phyloP scores from a whole-genome alignment of 1,139 yeast species.

The Scheffersomyces cryptocercus region DNA sequence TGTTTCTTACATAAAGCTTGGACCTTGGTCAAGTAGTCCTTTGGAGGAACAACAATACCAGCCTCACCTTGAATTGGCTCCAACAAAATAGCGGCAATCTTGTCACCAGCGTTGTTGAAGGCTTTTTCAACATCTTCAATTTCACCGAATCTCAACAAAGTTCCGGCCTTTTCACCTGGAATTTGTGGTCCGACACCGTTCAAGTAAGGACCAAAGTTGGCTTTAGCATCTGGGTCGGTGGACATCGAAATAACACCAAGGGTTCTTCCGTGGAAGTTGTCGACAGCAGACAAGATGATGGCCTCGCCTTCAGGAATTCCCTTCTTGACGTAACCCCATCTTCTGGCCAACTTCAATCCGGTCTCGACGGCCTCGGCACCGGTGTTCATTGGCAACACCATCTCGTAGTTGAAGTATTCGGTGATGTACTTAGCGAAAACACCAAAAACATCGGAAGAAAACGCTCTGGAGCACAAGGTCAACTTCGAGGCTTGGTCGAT shows the following conservation, averaged over 20 bases:
- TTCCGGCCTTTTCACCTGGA: constrained; percentile 59
- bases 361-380: constrained; percentile 99
- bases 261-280: constrained; percentile 96
- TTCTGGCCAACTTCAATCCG: constrained; percentile 88
- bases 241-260: constrained; percentile 95
- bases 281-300: constrained; percentile 79
- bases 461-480: constrained; percentile 90
- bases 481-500: constrained; percentile 82
- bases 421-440: constrained; percentile 85
- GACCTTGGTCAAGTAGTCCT: constrained; percentile 73
- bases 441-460: constrained; percentile 87
- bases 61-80: constrained; percentile 99
- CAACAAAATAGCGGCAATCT: constrained; percentile 84
- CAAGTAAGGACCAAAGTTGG: constrained; percentile 88
- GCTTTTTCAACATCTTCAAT: constrained; percentile 88
- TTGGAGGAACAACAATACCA: constrained; percentile 93
- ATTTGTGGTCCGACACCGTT: constrained; percentile 79
- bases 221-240: constrained; percentile 91
- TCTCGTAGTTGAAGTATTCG: constrained; percentile 86
- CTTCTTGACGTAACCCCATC: constrained; percentile 94
- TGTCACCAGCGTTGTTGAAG: constrained; percentile 80
- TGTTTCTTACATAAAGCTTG: constrained; percentile 75
- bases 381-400: constrained; percentile 96
- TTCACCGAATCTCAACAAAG: constrained; percentile 70
- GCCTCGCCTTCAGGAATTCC: constrained; percentile 84